phyloP scores from a whole-genome alignment of 352 stramenopile species.

The Phytophthora sp. region DNA sequence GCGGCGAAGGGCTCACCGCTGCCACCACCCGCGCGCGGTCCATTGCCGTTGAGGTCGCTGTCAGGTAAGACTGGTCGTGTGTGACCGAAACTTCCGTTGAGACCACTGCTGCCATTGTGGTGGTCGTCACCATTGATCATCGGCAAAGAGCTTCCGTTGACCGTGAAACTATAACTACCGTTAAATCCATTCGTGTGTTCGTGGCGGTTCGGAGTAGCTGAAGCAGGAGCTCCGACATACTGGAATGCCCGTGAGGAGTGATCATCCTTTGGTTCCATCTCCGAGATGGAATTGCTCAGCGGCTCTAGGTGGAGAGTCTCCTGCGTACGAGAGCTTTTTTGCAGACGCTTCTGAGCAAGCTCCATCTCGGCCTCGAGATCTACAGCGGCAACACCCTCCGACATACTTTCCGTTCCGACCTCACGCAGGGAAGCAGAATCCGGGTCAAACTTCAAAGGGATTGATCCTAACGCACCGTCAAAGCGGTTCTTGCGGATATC shows the following conservation, averaged over 20 bases:
- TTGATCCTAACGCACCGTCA: slow-evolving; percentile 90
- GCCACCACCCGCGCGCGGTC: slow-evolving; percentile 19
- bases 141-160: slow-evolving; percentile 39
- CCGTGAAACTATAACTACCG: slow-evolving; percentile 22
- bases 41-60: slow-evolving; percentile 35
- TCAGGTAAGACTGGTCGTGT: slow-evolving; percentile 3
- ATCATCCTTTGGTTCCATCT: slow-evolving; percentile 13
- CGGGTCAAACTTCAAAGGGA: slow-evolving; percentile 86
- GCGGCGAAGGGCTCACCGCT: slow-evolving; percentile 74
- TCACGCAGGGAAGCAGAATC: slow-evolving; percentile 69
- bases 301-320: slow-evolving; percentile 14
- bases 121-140: slow-evolving; percentile 29
- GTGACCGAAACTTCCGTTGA: slow-evolving; percentile 30
- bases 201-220: slow-evolving; percentile 19
- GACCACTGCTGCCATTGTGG: slow-evolving; percentile 17
- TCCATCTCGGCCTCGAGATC: slow-evolving; percentile 83
- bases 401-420: slow-evolving; percentile 71
- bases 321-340: slow-evolving; percentile 37
- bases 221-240: slow-evolving; percentile 35
- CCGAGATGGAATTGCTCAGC: slow-evolving; percentile 2
- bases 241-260: slow-evolving; percentile 21
- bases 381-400: slow-evolving; percentile 68
- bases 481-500: slow-evolving; percentile 98
- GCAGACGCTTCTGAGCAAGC: slow-evolving; percentile 65
- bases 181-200: slow-evolving; percentile 30